Evolutionary conservation across 768 basidiomycete genomes (phyloP).

Genomic region (Termitomyces sp.): DNA sequence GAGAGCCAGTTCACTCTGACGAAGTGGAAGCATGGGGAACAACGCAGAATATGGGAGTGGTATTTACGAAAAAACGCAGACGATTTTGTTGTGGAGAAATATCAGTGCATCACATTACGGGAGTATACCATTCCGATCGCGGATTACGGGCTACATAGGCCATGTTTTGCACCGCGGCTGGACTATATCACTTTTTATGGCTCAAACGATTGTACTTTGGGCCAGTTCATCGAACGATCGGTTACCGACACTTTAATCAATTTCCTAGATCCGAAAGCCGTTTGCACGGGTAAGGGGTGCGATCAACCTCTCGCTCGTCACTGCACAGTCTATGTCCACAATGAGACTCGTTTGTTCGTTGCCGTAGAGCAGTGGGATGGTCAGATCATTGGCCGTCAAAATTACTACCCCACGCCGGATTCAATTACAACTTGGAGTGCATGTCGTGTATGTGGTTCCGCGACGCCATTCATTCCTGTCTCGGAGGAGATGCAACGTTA

Average conservation of each 20-base stretch:
- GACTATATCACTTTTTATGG: slow-evolving; percentile 85
- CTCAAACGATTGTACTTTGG: slow-evolving; percentile 87
- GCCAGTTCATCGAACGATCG: slow-evolving; percentile 85
- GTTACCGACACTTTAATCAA: slow-evolving; percentile 64
- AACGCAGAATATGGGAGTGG: slow-evolving; percentile 93
- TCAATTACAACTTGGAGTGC: slow-evolving; percentile 88
- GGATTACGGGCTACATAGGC: slow-evolving; percentile 60
- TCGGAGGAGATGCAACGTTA: slow-evolving; percentile 91
- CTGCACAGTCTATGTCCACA: slow-evolving; percentile 89
- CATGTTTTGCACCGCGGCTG: slow-evolving; percentile 73
- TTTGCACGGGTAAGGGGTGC: slow-evolving; percentile 83
- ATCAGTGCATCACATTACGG: slow-evolving; percentile 81
- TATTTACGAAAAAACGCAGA: slow-evolving; percentile 82
- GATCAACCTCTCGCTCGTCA: slow-evolving; percentile 77
- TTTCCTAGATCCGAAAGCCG: slow-evolving; percentile 66
- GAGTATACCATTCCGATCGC: slow-evolving; percentile 75
- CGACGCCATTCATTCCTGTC: slow-evolving; percentile 83
- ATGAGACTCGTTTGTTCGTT: slow-evolving; percentile 75
- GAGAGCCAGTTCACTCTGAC: slow-evolving; percentile 69
- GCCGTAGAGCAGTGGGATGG: slow-evolving; percentile 89
- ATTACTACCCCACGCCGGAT: slow-evolving; percentile 57
- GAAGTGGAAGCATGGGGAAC: slow-evolving; percentile 81
- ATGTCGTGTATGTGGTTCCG: slow-evolving; percentile 73
- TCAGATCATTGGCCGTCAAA: slow-evolving; percentile 56
- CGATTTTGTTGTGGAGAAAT: slow-evolving; percentile 88